phyloP scores from a whole-genome alignment of 768 basidiomycete genomes.

The Sarcodon sp. region DNA sequence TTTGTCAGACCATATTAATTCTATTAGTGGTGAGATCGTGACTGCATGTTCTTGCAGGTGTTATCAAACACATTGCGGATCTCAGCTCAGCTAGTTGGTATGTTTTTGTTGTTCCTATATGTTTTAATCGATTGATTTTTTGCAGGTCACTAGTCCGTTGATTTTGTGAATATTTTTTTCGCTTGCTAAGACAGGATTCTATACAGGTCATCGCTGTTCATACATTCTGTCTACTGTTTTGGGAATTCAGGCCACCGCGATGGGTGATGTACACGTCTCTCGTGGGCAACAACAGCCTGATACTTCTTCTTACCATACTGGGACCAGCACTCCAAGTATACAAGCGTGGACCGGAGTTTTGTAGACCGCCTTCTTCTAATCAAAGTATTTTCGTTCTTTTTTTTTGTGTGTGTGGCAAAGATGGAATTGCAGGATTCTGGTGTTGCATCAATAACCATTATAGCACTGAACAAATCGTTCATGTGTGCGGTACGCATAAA shows the following conservation, averaged over 20 bases:
- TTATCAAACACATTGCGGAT: slow-evolving; percentile 34
- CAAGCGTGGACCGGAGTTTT: slow-evolving; percentile 28
- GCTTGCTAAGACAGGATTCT: not conserved
- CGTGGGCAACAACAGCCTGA: slow-evolving; percentile 29
- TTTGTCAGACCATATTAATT: not conserved
- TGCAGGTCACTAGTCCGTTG: not conserved
- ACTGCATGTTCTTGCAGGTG: slow-evolving; percentile 9
- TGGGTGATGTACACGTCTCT: slow-evolving; percentile 24
- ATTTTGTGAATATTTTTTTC: not conserved
- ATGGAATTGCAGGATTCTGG: slow-evolving; percentile 38
- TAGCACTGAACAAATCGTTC: slow-evolving; percentile 27
- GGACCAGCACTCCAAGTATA: slow-evolving; percentile 28
- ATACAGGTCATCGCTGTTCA: slow-evolving; percentile 31
- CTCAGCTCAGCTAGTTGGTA: slow-evolving; percentile 36
- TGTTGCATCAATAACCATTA: slow-evolving; percentile 42
- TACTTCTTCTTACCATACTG: slow-evolving; percentile 27
- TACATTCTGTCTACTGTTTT: slow-evolving; percentile 34
- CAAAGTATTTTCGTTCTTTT: not conserved
- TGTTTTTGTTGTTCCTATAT: not conserved
- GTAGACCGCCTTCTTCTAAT: slow-evolving; percentile 12
- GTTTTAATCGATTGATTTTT: not conserved
- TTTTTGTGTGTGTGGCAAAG: slow-evolving; percentile 18
- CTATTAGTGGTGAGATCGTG: not conserved
- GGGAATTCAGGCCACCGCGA: slow-evolving; percentile 22
- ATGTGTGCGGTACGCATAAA: slow-evolving; percentile 9